Evolutionary conservation across 1,139 yeast species (phyloP), one percentile per base, ranked within the genome.

Genomic region (Suhomyces choctaworum): DNA sequence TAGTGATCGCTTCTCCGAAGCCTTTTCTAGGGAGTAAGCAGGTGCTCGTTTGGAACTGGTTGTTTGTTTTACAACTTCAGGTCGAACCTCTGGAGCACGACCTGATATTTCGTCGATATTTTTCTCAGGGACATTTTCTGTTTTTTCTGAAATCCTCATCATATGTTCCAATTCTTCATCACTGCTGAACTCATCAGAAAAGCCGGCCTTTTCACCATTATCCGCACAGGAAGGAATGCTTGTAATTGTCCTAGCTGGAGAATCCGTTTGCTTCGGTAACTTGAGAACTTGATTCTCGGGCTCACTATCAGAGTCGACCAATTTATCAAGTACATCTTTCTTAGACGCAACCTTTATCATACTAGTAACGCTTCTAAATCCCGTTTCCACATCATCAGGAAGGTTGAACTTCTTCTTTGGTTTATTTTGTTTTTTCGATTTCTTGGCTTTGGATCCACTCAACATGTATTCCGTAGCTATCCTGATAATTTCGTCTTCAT

Each of bases 331-430:
- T 29, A 25, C 33, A 39, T 27, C 34, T 37, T 7, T 51, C 41
- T n/a, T 16, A 7, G 26, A 22, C 4, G 9, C 14, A 9, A 10
- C 19, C 42, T 27, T 55, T 44, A 34, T 54, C 61, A 82, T 50
- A 24, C 62, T 59, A 4, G 77, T 64, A 1, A 86, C 92, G 11
- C 67, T 65, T 26, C 70, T 65, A 48, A 88, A 86, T 1, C 94
- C 94, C 0, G 82, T 73, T 22, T 72, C 76, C 4, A 80, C 95
- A 52, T 80, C 73, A 46, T 83, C 90, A 0, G 96, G 96, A 87
- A 86, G 80, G 55, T 79, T 78, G 47, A 86, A 86, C 36, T 61
- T 48, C 50, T 70, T 70, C 25, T 54, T 48, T 1, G 42, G 31
- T 30, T 57, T 62, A 10, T 41, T 31, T 17, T 35, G 42, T 3